Conservation (phyloP, 2,329 filamentous ascomycete genomes). For the Sclerotinia trifoliorum region DNA sequence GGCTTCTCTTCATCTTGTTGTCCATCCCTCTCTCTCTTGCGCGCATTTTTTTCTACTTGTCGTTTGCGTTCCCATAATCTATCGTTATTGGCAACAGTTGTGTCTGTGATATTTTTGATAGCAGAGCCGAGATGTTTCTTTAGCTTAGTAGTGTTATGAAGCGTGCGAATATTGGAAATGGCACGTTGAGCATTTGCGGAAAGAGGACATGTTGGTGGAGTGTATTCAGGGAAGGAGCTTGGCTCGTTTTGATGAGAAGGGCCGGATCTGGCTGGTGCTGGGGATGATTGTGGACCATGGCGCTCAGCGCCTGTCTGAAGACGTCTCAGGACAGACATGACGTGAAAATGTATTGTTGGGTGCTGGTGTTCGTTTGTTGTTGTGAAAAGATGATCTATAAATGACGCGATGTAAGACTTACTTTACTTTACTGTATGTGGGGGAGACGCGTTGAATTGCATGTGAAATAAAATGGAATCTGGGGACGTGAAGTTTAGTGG, state of each 20-base stretch:
- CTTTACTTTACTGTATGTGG: background rate
- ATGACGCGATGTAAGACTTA: background rate
- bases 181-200: slow-evolving; percentile 47
- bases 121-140: slow-evolving; percentile 50
- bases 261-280: slow-evolving; percentile 26
- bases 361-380: background rate
- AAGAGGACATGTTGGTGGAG: slow-evolving; percentile 53
- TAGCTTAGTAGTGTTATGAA: slow-evolving; percentile 45
- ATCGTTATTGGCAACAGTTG: slow-evolving; percentile 57
- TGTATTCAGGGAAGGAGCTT: slow-evolving; percentile 49
- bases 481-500: slow-evolving; percentile 5
- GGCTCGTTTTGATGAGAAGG: slow-evolving; percentile 24
- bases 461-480: background rate
- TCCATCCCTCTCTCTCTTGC: slow-evolving; percentile 38
- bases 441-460: slow-evolving; percentile 13
- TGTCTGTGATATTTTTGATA: slow-evolving; percentile 46
- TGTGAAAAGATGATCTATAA: background rate
- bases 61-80: slow-evolving; percentile 42
- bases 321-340: slow-evolving; percentile 31
- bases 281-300: slow-evolving; percentile 28
- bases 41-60: slow-evolving; percentile 28
- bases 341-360: background rate
- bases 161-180: slow-evolving; percentile 47
- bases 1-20: slow-evolving; percentile 40
- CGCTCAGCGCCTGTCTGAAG: slow-evolving; percentile 28